Conservation (phyloP, 352 stramenopile species). For the Hyaloperonospora brassicae region DNA sequence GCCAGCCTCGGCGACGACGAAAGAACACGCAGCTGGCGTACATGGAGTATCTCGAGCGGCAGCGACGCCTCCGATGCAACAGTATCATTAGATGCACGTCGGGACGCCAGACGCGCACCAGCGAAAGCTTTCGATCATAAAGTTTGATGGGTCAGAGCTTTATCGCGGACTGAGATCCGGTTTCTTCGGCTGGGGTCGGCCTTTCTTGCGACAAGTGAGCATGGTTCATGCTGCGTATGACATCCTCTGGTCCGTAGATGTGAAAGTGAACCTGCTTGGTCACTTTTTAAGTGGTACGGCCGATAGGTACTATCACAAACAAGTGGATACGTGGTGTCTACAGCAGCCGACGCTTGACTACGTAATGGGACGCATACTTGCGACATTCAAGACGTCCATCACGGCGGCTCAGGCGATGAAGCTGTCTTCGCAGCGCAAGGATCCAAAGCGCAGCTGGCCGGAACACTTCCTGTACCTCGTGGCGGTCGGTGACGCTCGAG, state of each 20-base stretch:
- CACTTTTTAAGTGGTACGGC: neutral
- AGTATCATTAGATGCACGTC: too few relatives aligned
- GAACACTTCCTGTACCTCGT: neutral
- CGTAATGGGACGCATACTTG: slow-evolving; percentile 12
- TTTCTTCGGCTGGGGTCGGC: slow-evolving; percentile 8
- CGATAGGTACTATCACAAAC: neutral
- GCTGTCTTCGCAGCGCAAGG: slow-evolving; percentile 6
- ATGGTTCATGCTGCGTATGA: slow-evolving; percentile 3
- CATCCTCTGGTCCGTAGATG: slow-evolving; percentile 1
- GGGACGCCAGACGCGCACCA: neutral
- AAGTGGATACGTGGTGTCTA: slow-evolving; percentile 7
- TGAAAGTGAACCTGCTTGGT: neutral
- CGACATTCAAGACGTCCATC: slow-evolving; percentile 4
- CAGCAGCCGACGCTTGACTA: slow-evolving; percentile 9
- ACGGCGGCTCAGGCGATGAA: slow-evolving; percentile 12
- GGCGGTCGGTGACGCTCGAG: neutral
- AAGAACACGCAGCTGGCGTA: too few relatives aligned
- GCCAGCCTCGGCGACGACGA: too few relatives aligned
- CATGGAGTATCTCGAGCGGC: too few relatives aligned
- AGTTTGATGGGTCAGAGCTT: slow-evolving; percentile 4
- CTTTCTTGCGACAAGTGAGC: slow-evolving; percentile 7
- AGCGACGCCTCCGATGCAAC: too few relatives aligned
- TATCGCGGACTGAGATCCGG: slow-evolving; percentile 5
- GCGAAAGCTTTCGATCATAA: slow-evolving; percentile 2
- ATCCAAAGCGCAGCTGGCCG: neutral